Conservation (phyloP, 768 basidiomycete species). For the Boletus subparvulus region DNA sequence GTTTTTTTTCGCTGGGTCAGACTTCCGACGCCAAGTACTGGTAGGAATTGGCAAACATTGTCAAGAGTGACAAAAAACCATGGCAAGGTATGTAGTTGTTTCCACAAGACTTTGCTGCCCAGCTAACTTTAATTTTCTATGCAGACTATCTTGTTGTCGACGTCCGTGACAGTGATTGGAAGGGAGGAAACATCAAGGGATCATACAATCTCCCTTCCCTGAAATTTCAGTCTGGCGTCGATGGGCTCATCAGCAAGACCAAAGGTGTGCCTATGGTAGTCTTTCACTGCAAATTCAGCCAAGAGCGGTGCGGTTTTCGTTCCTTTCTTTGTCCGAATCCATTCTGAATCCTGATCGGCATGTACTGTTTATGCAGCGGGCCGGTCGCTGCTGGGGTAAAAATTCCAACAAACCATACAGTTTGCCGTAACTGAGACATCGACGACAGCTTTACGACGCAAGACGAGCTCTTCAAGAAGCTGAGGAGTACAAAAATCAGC, state of each 20-base stretch:
- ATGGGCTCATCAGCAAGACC: conserved; percentile 56
- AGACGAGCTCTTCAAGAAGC: conserved; percentile 47
- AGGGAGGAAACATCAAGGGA: conserved; percentile 75
- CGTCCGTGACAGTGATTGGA: conserved; percentile 81
- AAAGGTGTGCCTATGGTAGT: conserved; percentile 63
- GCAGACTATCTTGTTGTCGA: conserved; percentile 75
- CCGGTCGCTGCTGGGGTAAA: conserved; percentile 75
- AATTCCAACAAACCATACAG: not conserved
- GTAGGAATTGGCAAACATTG: conserved; percentile 68
- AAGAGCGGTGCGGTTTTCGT: conserved; percentile 63
- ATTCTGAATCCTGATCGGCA: conserved; percentile 3
- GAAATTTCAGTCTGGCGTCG: conserved; percentile 56
- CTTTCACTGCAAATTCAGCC: conserved; percentile 80
- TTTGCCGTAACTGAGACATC: conserved; percentile 1
- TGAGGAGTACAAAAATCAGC: conserved; percentile 46
- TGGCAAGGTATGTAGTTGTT: conserved; percentile 35
- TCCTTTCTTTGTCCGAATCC: not conserved
- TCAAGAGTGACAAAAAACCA: conserved; percentile 61
- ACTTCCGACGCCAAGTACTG: conserved; percentile 11
- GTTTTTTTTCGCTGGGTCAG: conserved; percentile 1
- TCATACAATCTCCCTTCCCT: conserved; percentile 61
- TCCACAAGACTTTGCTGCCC: not conserved
- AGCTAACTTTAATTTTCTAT: not conserved
- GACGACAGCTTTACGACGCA: conserved; percentile 62
- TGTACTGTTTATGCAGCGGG: conserved; percentile 46